phyloP scores from a whole-genome alignment of 106 monocot genomes.

The Dioscorea dumetorum region DNA sequence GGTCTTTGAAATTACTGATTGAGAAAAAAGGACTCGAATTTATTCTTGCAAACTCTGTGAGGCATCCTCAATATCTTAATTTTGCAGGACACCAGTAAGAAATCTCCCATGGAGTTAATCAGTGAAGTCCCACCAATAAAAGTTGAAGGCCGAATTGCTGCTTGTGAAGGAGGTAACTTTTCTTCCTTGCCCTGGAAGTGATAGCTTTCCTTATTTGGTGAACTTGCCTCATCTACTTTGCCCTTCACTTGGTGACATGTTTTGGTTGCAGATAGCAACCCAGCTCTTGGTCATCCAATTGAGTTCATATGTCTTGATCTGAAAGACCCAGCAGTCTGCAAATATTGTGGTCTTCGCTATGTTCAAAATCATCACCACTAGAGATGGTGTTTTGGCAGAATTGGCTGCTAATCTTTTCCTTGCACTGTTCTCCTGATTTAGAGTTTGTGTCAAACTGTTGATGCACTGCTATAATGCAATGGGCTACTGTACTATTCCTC shows the following conservation, averaged over 20 bases:
- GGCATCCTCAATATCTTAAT: background rate
- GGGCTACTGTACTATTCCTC: too few relatives aligned
- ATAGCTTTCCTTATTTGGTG: too few relatives aligned
- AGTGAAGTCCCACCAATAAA: conserved; percentile 82
- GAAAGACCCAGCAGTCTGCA: conserved; percentile 72
- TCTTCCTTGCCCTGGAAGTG: conserved; percentile 27
- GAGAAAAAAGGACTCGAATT: background rate
- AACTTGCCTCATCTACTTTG: too few relatives aligned
- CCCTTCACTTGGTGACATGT: background rate
- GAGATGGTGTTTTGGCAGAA: background rate
- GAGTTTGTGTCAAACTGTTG: too few relatives aligned
- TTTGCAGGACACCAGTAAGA: conserved; percentile 76
- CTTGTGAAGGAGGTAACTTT: background rate
- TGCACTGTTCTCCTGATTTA: too few relatives aligned
- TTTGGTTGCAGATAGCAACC: conserved; percentile 33
- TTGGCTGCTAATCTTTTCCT: too few relatives aligned
- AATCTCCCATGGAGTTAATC: conserved; percentile 96
- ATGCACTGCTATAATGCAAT: too few relatives aligned
- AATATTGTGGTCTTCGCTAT: conserved; percentile 92
- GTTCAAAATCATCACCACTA: conserved; percentile 74
- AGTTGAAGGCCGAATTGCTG: background rate
- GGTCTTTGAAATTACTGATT: background rate
- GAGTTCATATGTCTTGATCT: conserved; percentile 87
- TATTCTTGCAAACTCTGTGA: background rate
- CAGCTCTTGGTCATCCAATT: conserved; percentile 85